A percentile compares a stretch with the other conserved stretches of the same genome.
Evolutionary conservation across 2,329 filamentous ascomycete genomes (phyloP).

Genomic region (Periconia macrospinosa): DNA sequence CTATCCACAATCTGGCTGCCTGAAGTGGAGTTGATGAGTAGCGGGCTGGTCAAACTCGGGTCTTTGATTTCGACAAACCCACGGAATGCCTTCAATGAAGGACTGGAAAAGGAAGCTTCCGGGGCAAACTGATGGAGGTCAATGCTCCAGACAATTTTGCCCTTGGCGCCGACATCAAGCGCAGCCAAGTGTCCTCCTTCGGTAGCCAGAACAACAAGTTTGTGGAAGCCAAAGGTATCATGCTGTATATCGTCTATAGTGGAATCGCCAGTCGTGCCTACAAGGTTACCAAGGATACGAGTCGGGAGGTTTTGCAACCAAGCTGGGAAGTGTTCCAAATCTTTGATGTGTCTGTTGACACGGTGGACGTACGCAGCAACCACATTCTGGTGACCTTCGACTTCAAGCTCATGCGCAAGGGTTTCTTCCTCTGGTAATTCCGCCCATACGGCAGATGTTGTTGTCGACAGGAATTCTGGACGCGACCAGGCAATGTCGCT

Average conservation of each 20-base stretch:
- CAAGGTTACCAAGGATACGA: slow-evolving; percentile 61
- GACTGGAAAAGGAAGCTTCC: slow-evolving; percentile 65
- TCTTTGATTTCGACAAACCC: slow-evolving; percentile 40
- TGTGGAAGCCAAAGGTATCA: slow-evolving; percentile 86
- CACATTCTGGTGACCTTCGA: slow-evolving; percentile 82
- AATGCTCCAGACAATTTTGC: slow-evolving; percentile 74
- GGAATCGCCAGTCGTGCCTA: slow-evolving; percentile 62
- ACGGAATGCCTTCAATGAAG: slow-evolving; percentile 39
- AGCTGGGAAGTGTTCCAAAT: slow-evolving; percentile 74
- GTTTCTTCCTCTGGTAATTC: slow-evolving; percentile 72
- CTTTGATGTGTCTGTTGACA: slow-evolving; percentile 76
- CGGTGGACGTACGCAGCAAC: slow-evolving; percentile 85
- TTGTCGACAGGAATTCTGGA: slow-evolving; percentile 78
- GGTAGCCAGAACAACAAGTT: slow-evolving; percentile 79
- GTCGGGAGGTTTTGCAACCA: slow-evolving; percentile 72
- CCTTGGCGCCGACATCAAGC: slow-evolving; percentile 74
- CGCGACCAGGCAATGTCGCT: slow-evolving; percentile 79
- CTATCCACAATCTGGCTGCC: slow-evolving; percentile 27
- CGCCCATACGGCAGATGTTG: slow-evolving; percentile 78
- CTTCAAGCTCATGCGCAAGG: slow-evolving; percentile 77
- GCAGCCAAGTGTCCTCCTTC: slow-evolving; percentile 77
- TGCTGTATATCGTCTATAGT: slow-evolving; percentile 57
- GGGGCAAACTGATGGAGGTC: slow-evolving; percentile 62
- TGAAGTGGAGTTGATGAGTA: slow-evolving; percentile 39
- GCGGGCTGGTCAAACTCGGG: slow-evolving; percentile 18